These are phyloP conservation scores for Pisolithus thermaeus DNA, from an alignment of 1,284 basidiomycete species.

Conservation along the genomic window DNA sequence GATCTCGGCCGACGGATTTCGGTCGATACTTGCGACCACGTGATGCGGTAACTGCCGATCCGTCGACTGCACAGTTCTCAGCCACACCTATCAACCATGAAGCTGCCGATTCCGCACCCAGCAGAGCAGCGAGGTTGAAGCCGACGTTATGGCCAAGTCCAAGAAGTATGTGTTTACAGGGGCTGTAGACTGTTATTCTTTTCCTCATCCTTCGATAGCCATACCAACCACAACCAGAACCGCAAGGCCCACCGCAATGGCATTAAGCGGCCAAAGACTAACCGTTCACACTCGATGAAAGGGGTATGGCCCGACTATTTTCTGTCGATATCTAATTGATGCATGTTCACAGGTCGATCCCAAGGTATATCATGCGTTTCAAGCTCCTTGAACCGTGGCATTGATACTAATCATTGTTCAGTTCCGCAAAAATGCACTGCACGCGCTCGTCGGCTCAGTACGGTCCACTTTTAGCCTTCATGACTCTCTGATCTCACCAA, in stretches of 20 bases:
- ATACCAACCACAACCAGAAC: constrained; percentile 92
- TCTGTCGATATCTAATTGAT: constrained; percentile 5
- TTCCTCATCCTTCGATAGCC: constrained; percentile 37
- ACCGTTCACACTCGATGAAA: constrained; percentile 80
- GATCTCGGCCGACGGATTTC: not conserved
- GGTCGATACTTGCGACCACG: constrained; percentile 1
- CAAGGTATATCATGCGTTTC: constrained; percentile 51
- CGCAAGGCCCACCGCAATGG: constrained; percentile 97
- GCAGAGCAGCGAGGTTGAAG: constrained; percentile 23
- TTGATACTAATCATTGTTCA: constrained; percentile 27
- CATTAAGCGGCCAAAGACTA: constrained; percentile 78
- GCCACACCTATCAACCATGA: constrained; percentile 27
- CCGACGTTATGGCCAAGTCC: constrained; percentile 70
- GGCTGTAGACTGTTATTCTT: not conserved
- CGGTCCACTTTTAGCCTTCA: constrained; percentile 27
- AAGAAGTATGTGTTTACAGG: constrained; percentile 55
- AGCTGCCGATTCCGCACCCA: constrained; percentile 1
- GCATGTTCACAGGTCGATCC: constrained; percentile 62
- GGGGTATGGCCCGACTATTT: constrained; percentile 61
- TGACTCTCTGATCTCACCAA: constrained; percentile 2
- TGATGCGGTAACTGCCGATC: constrained; percentile 21
- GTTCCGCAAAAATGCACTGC: constrained; percentile 85
- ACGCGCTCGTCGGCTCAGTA: constrained; percentile 76
- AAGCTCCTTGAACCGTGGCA: not conserved
- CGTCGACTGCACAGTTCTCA: constrained; percentile 37